Base-by-base conservation (phyloP, 1,139 yeast species). In the Sugiyamaella japonica region DNA sequence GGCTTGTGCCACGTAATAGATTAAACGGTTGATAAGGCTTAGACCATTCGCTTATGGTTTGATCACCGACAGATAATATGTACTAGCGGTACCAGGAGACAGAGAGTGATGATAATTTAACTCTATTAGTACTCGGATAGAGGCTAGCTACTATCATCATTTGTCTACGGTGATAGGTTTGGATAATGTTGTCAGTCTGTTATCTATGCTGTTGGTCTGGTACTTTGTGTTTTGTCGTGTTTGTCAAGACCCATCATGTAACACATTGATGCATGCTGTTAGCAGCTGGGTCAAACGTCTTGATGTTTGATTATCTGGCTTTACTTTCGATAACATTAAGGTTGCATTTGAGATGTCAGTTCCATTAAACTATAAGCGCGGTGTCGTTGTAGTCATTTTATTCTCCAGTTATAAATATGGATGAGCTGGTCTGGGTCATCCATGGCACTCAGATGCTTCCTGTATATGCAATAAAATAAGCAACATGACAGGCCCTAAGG, bases 311-410 rank as follows among this genome's bases (percentile, higher is more conserved):
- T 32, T 44, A n/a, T 28, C 40, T 32, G 29, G n/a, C 40, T 36
- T 23, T 17, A 9, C n/a, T 20, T 29, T 23, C 20, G 49, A 45
- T 45, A 37, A 45, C 41, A 45, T 45, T 45, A 45, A 45, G 49
- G 39, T 45, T 45, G 49, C 49, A 45, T 45, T 32, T 13, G 32
- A 45, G 41, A 45, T 45, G 49, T 17, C 13, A 20, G n/a, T 15
- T 28, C 31, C 39, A 45, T 45, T 45, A 45, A 45, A 45, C 48
- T 34, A 45, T 45, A 32, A 20, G 5, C 25, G 25, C 25, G 25
- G 3, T 20, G 5, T 20, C 25, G 25, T 6, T 3, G 25, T 20
- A 3, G 25, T 17, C 44, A n/a, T 25, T 13, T 40, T 40, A 34
- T 25, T 16, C 20, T 16, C 13, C 23, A 15, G 29, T 23, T 40